Evolutionary conservation across 2,329 filamentous ascomycete species (phyloP), one percentile per base, ranked within the genome.

Genomic region (Ophiostoma sp.): DNA sequence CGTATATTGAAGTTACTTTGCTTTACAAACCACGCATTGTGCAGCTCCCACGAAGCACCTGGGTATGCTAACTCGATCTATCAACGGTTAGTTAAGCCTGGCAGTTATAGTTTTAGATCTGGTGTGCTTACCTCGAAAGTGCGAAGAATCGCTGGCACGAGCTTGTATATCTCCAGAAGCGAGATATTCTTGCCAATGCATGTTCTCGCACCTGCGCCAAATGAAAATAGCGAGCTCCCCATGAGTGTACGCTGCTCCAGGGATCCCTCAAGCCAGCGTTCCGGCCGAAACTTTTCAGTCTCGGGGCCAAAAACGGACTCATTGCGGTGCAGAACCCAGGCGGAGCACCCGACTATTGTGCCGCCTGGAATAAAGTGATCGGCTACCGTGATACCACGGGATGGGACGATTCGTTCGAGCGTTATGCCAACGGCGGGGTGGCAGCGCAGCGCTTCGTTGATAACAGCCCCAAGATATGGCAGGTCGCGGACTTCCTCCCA

Each of bases 381-480:
- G 45, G 45, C 45, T 14, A 49, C 12, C 6, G 45, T 49, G 16
- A 49, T 16, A 16, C 45, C 45, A 12, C 5, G 45, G 6, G 45
- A 16, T 16, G 45, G 45, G 12, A 49, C 45, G 12, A 16, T 16
- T 12, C 45, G 45, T 16, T 49, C 45, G 16, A 49, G 45, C 7
- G 45, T 49, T 14, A 49, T 14, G 11, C 65, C 65, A 9, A 52
- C 44, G n/a, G 36, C 52, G 3, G 65, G 52, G 60, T 66, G 65
- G 9, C 58, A 40, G n/a, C 65, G 49, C 38, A 66, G 40, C 9
- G 49, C 40, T 6, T 66, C 65, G 6, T 60, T 60, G 4, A 66
- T 38, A 4, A 58, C 52, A 5, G 65, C 52, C 16, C 60, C 40
- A 38, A 62, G 18, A 36, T 66, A 66, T 27, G 52, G 52, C 52